A percentile compares a stretch with the other conserved stretches of the same genome.
Conservation (phyloP, 768 basidiomycete genomes). For the Boletus vermiculosoides region DNA sequence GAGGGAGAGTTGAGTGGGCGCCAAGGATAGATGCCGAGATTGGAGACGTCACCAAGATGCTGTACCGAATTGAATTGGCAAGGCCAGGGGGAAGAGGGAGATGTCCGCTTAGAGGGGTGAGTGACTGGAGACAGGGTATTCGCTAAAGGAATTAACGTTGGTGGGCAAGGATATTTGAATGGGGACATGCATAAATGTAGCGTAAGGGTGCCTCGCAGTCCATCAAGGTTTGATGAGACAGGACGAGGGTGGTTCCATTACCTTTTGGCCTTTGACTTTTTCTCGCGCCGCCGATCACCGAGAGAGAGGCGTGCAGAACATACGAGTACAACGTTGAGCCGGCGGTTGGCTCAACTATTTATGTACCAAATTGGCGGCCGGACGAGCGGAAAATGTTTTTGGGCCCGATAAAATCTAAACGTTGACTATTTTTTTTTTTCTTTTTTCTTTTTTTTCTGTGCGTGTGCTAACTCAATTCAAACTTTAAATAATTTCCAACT, state of each 20-base stretch:
- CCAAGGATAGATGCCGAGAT: constrained; percentile 5
- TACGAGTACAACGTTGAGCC: neutral
- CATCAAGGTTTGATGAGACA: constrained; percentile 30
- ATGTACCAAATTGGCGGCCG: constrained; percentile 14
- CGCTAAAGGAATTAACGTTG: constrained; percentile 23
- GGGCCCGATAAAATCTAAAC: constrained; percentile 19
- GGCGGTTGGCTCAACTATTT: neutral
- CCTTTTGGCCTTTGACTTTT: constrained; percentile 20
- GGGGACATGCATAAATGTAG: constrained; percentile 2
- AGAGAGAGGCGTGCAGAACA: neutral
- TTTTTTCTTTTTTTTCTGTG: neutral
- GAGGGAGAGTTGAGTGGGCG: neutral
- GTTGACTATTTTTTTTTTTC: constrained; percentile 2
- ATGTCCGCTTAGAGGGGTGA: neutral
- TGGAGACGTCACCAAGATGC: neutral
- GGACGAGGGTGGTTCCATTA: constrained; percentile 13
- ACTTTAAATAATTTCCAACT: constrained; percentile 49
- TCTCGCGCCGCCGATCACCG: constrained; percentile 21
- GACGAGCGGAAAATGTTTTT: constrained; percentile 9
- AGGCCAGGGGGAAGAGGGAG: neutral
- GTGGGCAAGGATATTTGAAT: constrained; percentile 6
- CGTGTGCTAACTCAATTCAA: constrained; percentile 53
- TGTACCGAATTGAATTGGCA: constrained; percentile 1
- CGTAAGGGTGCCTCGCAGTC: constrained; percentile 12
- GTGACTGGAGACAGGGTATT: constrained; percentile 7